Base-by-base conservation (phyloP, 2,329 filamentous ascomycete species). In the Sclerotinia spermophila region DNA sequence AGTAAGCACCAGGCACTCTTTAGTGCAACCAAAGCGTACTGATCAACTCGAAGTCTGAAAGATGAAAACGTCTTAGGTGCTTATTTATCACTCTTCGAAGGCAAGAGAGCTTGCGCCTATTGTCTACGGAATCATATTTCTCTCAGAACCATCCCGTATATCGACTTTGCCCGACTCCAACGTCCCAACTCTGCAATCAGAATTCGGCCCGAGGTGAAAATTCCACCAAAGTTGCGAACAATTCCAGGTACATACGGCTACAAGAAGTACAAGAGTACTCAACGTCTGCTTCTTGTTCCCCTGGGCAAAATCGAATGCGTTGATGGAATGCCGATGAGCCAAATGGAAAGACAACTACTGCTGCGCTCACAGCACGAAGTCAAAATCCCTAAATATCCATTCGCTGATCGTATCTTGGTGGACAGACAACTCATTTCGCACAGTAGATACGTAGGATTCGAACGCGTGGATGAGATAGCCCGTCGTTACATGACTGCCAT, bases 31-130 rank as follows among this genome's bases (percentile, higher is more conserved):
- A 6, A 40, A 27, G 8, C 30, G 10, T 40, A 19, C 33, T 65
- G 21, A 65, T 65, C 1, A 8, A 30, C 6, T 13, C 5, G 3
- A 11, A 65, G 45, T 51, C 33, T 65, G 61, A 45, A 65, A 15
- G 45, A 24, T 7, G 61, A 65, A 27, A 24, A 53, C 8, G 45
- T 65, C 10, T 1, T 65, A 3, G 61, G 61, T 65, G 72, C 72
- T 27, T 72, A 66, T 56, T 58, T 74, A 15, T 74, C 71, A 17
- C 58, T 74, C 27, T 72, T 65, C 40, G 66, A 72, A 67, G 69
- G 72, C 35, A 68, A 56, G 17, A 72, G 71, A 3, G 56, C 40
- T 42, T 74, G 73, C 45, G 67, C 70, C 51, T 73, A 73, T 67
- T 73, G 73, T 40, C 24, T 71, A 30, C 69, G 72, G 35, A 73